Conservation (phyloP, 352 stramenopile genomes). For the Phytophthora pisi region DNA sequence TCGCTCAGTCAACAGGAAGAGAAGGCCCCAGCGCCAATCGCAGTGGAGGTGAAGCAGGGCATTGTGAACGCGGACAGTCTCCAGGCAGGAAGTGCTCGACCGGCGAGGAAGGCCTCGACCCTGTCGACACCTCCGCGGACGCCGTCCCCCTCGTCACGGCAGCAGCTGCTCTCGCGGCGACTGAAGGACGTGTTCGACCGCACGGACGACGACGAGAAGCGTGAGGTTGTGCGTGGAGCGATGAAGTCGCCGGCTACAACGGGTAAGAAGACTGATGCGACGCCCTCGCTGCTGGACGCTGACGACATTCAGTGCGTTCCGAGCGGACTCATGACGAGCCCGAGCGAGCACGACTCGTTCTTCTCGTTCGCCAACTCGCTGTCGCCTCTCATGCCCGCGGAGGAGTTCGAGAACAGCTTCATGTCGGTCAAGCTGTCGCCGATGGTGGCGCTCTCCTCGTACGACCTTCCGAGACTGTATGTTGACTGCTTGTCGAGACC, state of each 20-base stretch:
- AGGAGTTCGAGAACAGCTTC: constrained; percentile 72
- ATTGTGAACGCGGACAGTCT: background rate
- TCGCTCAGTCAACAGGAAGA: constrained; percentile 27
- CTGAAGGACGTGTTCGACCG: constrained; percentile 48
- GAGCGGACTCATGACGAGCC: constrained; percentile 38
- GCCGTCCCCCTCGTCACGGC: constrained; percentile 37
- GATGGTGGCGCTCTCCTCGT: constrained; percentile 49
- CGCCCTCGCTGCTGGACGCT: constrained; percentile 17
- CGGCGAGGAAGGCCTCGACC: constrained; percentile 9
- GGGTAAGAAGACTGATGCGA: constrained; percentile 3
- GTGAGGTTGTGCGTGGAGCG: constrained; percentile 7
- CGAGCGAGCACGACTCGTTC: constrained; percentile 74
- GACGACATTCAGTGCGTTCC: constrained; percentile 51
- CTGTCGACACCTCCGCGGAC: constrained; percentile 15
- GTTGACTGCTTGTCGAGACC: constrained; percentile 7
- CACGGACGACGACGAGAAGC: constrained; percentile 19
- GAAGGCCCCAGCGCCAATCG: constrained; percentile 11
- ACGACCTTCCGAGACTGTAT: constrained; percentile 76
- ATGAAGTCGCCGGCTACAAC: constrained; percentile 15
- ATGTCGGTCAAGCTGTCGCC: constrained; percentile 68
- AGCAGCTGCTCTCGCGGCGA: constrained; percentile 39
- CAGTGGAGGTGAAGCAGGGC: background rate
- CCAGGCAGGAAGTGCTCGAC: background rate
- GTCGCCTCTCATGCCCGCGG: constrained; percentile 58
- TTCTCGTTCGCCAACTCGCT: constrained; percentile 84